phyloP scores from a whole-genome alignment of 208 protist genomes.

The Leishmania braziliensis region DNA sequence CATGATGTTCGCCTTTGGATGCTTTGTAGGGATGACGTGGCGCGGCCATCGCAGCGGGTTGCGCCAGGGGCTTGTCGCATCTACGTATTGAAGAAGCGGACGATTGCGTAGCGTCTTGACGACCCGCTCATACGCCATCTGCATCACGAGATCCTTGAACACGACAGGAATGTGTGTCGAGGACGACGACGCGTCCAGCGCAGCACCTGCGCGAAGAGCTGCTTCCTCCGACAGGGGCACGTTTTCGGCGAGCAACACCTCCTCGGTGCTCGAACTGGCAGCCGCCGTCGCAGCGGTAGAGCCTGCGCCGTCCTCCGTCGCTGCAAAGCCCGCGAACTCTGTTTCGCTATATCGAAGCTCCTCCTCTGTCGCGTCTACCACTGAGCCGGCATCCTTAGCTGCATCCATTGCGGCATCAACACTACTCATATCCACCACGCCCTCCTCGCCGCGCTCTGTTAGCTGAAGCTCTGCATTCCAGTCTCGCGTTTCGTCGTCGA shows the following conservation, averaged over 20 bases:
- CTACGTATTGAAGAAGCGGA: slow-evolving; percentile 64
- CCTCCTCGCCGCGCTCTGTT: slow-evolving; percentile 4
- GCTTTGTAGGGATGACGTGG: slow-evolving; percentile 84
- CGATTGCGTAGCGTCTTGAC: slow-evolving; percentile 62
- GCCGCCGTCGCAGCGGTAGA: neutral
- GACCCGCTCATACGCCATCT: slow-evolving; percentile 51
- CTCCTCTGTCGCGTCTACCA: neutral
- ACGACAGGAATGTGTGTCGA: slow-evolving; percentile 15
- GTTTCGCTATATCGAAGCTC: slow-evolving; percentile 15
- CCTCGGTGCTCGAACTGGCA: neutral
- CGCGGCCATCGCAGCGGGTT: slow-evolving; percentile 82
- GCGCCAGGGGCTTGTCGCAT: slow-evolving; percentile 86
- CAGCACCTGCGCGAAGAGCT: neutral
- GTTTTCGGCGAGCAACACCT: neutral
- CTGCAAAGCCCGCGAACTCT: slow-evolving; percentile 6
- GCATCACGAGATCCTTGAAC: slow-evolving; percentile 32
- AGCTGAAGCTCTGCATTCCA: slow-evolving; percentile 31
- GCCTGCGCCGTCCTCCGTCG: neutral
- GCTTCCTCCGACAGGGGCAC: neutral
- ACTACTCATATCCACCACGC: neutral
- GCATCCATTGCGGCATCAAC: neutral
- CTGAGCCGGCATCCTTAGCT: neutral
- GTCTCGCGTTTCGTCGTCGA: slow-evolving; percentile 58
- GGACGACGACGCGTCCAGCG: neutral
- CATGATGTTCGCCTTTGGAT: slow-evolving; percentile 87